A percentile compares a stretch with the other conserved stretches of the same genome.
Conservation (phyloP, 139 green algal genomes). For the Tetraselmis chui region DNA sequence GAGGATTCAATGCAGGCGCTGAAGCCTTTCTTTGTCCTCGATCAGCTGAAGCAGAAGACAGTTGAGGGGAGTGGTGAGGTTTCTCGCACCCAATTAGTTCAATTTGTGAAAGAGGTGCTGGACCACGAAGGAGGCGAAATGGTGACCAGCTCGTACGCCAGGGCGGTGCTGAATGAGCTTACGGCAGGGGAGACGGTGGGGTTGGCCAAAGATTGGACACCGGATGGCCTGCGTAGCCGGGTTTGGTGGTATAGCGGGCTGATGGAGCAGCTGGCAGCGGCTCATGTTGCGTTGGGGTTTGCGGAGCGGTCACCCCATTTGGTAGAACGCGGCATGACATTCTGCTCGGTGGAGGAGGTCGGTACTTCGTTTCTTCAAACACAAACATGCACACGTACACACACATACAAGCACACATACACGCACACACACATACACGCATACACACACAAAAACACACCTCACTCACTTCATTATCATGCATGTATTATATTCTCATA, state of each 20-base stretch:
- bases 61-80: background rate
- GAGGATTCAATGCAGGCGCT: background rate
- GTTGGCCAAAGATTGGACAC: background rate
- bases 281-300: background rate
- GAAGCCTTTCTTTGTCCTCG: background rate
- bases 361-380: no score
- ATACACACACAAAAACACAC: no score
- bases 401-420: no score
- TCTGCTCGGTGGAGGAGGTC: background rate
- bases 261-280: background rate
- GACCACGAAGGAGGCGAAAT: background rate
- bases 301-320: background rate
- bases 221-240: background rate
- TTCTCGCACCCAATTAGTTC: background rate
- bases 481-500: no score
- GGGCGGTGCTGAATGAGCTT: background rate
- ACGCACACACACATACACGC: no score
- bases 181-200: background rate
- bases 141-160: background rate
- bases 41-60: background rate
- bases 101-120: background rate
- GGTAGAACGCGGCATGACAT: background rate
- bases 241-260: background rate
- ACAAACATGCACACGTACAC: no score
- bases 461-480: no score